phyloP scores from a whole-genome alignment of 208 protist species.

The Crithidia expoeki region DNA sequence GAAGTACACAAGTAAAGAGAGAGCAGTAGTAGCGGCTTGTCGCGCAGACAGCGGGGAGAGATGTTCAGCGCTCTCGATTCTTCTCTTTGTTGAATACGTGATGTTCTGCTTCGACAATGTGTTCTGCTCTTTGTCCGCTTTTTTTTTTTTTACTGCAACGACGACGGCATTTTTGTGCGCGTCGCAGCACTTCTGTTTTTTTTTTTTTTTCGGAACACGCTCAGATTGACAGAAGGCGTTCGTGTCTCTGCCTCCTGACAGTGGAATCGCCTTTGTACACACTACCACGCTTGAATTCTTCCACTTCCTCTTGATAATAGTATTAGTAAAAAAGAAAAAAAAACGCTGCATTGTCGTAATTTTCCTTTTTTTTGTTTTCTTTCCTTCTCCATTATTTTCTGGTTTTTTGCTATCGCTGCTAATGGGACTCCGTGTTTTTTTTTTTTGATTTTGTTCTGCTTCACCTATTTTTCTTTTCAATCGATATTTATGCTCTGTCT shows the following conservation, averaged over 20 bases:
- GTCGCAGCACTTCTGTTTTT: not conserved
- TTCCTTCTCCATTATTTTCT: not conserved
- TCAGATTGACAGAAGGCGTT: too few species aligned
- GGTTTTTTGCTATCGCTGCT: conserved; percentile 5
- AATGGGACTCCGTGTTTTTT: conserved; percentile 8
- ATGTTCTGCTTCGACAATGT: too few species aligned
- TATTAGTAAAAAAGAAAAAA: too few species aligned
- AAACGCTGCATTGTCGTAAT: too few species aligned
- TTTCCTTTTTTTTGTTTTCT: not conserved
- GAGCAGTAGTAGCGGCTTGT: too few species aligned
- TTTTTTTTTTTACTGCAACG: too few species aligned
- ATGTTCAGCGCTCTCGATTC: too few species aligned
- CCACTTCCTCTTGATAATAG: not conserved
- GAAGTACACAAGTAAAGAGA: not conserved
- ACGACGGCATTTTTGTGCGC: conserved; percentile 3
- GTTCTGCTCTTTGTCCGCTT: too few species aligned
- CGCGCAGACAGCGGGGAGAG: too few species aligned
- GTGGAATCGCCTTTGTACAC: not conserved
- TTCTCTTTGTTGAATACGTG: too few species aligned
- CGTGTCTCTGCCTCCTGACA: too few species aligned
- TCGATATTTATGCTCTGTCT: not conserved
- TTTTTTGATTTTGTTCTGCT: not conserved
- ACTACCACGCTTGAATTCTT: not conserved
- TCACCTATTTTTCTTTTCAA: not conserved
- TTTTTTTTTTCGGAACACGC: conserved; percentile 3